Base-by-base conservation (phyloP, 441 rosid species). In the Gossypium schwendimanii region DNA sequence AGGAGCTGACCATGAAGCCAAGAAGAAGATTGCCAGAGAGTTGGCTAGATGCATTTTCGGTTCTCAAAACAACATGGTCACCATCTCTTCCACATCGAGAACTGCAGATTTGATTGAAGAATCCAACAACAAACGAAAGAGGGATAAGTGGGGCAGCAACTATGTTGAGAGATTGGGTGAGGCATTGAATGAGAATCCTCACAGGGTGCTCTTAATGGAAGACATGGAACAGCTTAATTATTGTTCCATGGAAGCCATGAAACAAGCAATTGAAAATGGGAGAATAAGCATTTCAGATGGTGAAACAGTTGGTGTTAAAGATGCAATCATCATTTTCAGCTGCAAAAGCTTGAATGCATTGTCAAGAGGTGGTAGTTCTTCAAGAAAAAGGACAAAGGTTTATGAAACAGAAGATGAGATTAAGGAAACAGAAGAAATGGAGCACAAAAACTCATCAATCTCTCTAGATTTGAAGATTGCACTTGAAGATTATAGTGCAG, bases 111-210 rank as follows among this genome's bases (percentile, higher is more conserved):
- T 72, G 4, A 72, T 45, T 2, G 82, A 80, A 44, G 82, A 80
- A 23, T 59, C 62, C 15, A 77, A 69, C 44, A 85, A 79, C 6
- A 88, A 83, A 78, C 84, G 86, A 70, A 60, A 77, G 62, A 81
- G 87, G 69, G 81, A 74, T 9, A 88, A 82, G 23, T 11, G 58
- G 15, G 80, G 82, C 4, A 66, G 75, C 57, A 28, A 73, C 6
- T 82, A 84, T 66, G 14, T 80, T 6, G 84, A 86, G 69, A 84
- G 85, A 54, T 73, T 90, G 6, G 84, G 84, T 0, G 78, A 85
- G 23, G 89, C 87, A 1, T 79, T 88, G 86, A 87, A 90, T 55
- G 90, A 90, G 82, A 88, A 88, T 60, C 95, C 93, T 9, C 88
- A 82, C 50, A 79, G 89, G 15, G 95, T 90, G 49, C 84, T 88